Evolutionary conservation across 257 asterid species (phyloP), one percentile per base, ranked within the genome.

Genomic region (Buddleja alternifolia): DNA sequence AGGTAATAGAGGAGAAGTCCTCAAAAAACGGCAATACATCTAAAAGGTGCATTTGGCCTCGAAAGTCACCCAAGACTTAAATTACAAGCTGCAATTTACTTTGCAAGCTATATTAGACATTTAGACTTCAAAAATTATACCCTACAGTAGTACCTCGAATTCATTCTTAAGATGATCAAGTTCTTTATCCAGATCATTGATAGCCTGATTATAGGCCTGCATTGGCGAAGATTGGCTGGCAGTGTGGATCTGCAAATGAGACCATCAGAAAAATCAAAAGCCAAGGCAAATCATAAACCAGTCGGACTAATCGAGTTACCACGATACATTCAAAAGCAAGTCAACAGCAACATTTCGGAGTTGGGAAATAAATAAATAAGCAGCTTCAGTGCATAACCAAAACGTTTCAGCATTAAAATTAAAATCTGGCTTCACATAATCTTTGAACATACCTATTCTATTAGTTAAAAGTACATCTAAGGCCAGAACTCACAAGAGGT

Each of bases 171-270:
- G 82, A 78, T 86, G 89, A 78, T 93, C 98, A 51, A 93, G 82
- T 72, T 93, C 98, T 88, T 86, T 93, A 71, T 93, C 98, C 75
- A 88, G 86, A 81, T 93, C 98, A 72, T 93, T 88, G 69, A 93
- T 91, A 41, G 96, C 98, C 82, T 93, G 97, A 83, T 93, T 93
- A 77, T 90, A 93, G 2, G 98, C 98, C 83, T 93, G 98, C 98
- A 93, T 93, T 6, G 96, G 98, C 6, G 98, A 93, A 63, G 98
- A 93, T 70, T 93, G 97, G 82, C 97, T 90, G 25, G 95, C 78
- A 4, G 97, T 93, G 67, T 93, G 97, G 80, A 93, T 86, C 98
- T 93, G 86, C 79, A 75, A 58, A 64, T 64, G 63, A 14, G 53
- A 61, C 40, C 67, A 74, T 34, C 15, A 14, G 44, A 72, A 58